Evolutionary conservation across 2,329 filamentous ascomycete genomes (phyloP).

Genomic region (Didymella sp.): DNA sequence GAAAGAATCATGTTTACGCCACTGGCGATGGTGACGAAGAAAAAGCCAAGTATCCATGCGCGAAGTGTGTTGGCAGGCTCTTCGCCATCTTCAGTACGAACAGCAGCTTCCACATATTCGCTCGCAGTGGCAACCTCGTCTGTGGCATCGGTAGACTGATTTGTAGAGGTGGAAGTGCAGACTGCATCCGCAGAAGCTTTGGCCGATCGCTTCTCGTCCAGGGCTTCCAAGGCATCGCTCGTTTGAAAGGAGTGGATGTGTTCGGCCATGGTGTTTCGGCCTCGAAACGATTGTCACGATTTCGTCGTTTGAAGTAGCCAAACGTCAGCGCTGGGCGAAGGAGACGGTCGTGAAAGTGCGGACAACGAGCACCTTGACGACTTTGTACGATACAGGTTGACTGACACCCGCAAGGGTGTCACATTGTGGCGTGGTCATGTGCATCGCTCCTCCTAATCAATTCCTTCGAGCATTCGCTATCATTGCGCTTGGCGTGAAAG

Average conservation of each 20-base stretch:
- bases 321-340: slow-evolving; percentile 3
- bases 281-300: neutral
- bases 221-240: slow-evolving; percentile 3
- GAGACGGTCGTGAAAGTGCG: neutral
- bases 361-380: neutral
- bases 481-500: slow-evolving; percentile 10
- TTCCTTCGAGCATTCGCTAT: neutral
- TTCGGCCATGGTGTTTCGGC: neutral
- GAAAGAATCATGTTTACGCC: slow-evolving; percentile 43
- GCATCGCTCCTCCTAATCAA: neutral
- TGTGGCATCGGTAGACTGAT: neutral
- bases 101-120: slow-evolving; percentile 10
- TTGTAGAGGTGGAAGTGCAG: neutral
- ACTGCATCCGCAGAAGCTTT: slow-evolving; percentile 6
- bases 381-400: neutral
- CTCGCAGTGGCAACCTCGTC: neutral
- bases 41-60: slow-evolving; percentile 41
- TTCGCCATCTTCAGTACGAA: slow-evolving; percentile 11
- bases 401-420: neutral
- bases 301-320: neutral
- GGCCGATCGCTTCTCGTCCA: slow-evolving; percentile 4
- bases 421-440: neutral
- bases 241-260: slow-evolving; percentile 4
- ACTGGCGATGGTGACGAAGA: slow-evolving; percentile 33
- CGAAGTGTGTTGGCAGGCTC: slow-evolving; percentile 41